Evolutionary conservation across 441 rosid species (phyloP).

Genomic region (Arabidopsis hybrid): DNA sequence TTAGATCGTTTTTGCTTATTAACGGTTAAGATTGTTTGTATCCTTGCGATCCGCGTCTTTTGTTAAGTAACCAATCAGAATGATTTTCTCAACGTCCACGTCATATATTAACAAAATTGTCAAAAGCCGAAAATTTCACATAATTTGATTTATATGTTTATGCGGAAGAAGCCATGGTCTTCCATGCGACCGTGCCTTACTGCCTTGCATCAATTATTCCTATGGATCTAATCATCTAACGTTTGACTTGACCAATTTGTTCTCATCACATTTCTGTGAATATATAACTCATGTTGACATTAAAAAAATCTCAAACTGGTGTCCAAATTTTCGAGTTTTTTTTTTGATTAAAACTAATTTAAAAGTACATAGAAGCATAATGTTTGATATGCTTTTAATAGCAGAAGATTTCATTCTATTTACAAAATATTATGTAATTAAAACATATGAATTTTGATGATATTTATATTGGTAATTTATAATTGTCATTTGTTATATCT

Average conservation of each 20-base stretch:
- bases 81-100: background rate
- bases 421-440: background rate
- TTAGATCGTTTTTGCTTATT: conserved; percentile 10
- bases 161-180: background rate
- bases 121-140: too few species aligned
- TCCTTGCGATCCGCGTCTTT: conserved; percentile 26
- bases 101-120: background rate
- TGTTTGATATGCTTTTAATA: background rate
- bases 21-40: conserved; percentile 19
- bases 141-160: background rate
- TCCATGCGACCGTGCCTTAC: conserved; percentile 15
- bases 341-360: background rate
- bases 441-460: background rate
- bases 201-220: background rate
- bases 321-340: background rate
- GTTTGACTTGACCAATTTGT: conserved; percentile 25
- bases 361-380: background rate
- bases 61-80: conserved; percentile 17
- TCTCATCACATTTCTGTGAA: background rate
- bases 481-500: background rate
- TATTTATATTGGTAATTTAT: background rate
- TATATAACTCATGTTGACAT: background rate
- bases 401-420: background rate
- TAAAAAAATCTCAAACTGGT: background rate
- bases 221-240: background rate